Base-by-base conservation (phyloP, 2,329 filamentous ascomycete species). In the Biscogniauxia mediterranea region DNA sequence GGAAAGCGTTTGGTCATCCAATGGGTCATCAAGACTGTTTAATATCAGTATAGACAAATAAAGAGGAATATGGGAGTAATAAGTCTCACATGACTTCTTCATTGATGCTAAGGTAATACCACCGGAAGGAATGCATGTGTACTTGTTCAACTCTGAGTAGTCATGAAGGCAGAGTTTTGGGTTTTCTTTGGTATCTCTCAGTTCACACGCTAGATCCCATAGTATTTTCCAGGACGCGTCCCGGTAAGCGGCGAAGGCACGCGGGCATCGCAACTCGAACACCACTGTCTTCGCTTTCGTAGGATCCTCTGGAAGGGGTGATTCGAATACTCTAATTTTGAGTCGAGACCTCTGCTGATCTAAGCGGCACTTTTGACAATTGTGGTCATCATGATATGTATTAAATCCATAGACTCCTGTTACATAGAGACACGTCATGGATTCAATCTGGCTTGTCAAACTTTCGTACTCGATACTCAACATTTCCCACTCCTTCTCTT, bases 1-100 rank as follows among this genome's bases (percentile, higher is more conserved):
- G 80, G 79, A 49, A 86, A 77, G 0, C 55, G 50, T 28, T 75
- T 74, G 1, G 55, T 68, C 0, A 71, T 71, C 61, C 83, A 86
- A 64, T 88, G 85, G 0, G 82, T 81, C 52, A 68, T 66, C 2
- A 69, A 52, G 17, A 75, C 70, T 72, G 50, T n/a, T 0, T 61
- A 11, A 26, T 66, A 64, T 69, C 49, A 66, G 58, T 32, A 46
- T 46, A 52, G 49, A 19, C n/a, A 7, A 32, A 4, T 17, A 7
- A 15, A 7, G 59, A 53, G 20, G 54, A 66, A 58, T 52, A 60
- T 0, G 59, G 56, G 2, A 56, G 17, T 6, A 63, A 65, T 52
- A 64, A 8, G 20, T 64, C 67, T 64, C 70, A 64, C 57, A 64
- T 5, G 71, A 54, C 42, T 62, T 53, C 0, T 32, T 26, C 60